Evolutionary conservation across 2,329 filamentous ascomycete species (phyloP), one percentile per base, ranked within the genome.

Genomic region (Phialocephala subalpina): DNA sequence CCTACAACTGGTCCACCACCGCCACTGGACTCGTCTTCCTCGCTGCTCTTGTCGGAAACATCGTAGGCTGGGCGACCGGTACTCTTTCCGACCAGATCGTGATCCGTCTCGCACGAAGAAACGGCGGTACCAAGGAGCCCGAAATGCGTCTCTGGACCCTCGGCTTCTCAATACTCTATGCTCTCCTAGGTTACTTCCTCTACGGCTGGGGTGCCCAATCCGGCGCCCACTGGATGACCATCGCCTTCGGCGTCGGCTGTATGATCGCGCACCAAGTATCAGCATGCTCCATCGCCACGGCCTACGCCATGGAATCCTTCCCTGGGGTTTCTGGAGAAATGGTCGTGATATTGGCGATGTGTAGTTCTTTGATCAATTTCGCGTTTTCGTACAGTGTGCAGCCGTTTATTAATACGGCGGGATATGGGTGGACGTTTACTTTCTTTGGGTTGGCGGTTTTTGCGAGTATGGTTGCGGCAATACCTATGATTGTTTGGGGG

Each of bases 71-170:
- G 82, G 82, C 42, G 9, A 72, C 67, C 22, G 77, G 76, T 16
- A 73, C 73, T 16, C 64, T 77, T 12, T 76, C 74, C 1, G 76
- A 79, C 62, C 69, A 71, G 66, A 61, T 78, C 12, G 73, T 78
- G 3, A 71, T 79, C 16, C 61, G 67, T n/a, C 73, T 79, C 14
- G 73, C 77, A 9, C 73, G 76, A 12, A 73, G 74, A 14, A 79
- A 79, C 61, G 74, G 72, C 25, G 76, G 76, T 5, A 74, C 77
- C 49, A 77, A 79, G 65, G 77, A 78, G 35, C 78, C 77, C 14
- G 78, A 79, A 55, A 78, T 79, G 77, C 74, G 77, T 35, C 72
- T 81, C 6, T 81, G 77, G 77, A 72, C 74, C 6, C 74, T 79
- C 9, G 60, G 73, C 1, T 70, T 77, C 36, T 73, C 73, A 2